phyloP scores from a whole-genome alignment of 164 flowering plant genomes.

The Pachysandra terminalis region DNA sequence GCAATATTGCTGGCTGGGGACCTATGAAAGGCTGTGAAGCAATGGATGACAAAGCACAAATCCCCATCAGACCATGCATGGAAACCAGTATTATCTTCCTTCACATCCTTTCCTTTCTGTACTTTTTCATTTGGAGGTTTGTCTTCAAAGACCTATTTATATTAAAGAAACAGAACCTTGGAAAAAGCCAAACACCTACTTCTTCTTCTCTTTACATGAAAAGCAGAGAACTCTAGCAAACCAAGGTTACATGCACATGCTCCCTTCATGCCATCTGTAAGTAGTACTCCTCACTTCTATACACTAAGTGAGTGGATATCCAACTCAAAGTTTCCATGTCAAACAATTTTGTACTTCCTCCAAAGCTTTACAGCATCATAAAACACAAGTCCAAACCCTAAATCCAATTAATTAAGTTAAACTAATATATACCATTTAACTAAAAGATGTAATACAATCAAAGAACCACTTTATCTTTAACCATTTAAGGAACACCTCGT shows the following conservation, averaged over 20 bases:
- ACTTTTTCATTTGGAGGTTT: constrained; percentile 29
- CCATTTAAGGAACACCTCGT: background rate
- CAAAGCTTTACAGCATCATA: constrained; percentile 11
- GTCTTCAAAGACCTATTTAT: too few species aligned
- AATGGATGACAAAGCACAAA: constrained; percentile 6
- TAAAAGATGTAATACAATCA: too few species aligned
- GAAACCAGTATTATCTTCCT: constrained; percentile 3
- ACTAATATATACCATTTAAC: background rate
- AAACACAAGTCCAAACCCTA: constrained; percentile 1
- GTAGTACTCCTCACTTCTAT: constrained; percentile 7
- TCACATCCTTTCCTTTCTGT: constrained; percentile 10
- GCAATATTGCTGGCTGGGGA: constrained; percentile 3
- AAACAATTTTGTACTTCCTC: background rate
- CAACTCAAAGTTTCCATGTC: background rate
- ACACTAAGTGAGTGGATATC: too few species aligned
- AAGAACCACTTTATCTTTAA: background rate
- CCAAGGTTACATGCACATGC: constrained; percentile 36
- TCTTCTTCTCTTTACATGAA: constrained; percentile 32
- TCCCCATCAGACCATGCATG: constrained; percentile 17
- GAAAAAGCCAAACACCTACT: constrained; percentile 19
- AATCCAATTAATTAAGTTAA: background rate
- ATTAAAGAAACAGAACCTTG: too few species aligned
- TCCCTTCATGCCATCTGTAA: constrained; percentile 11
- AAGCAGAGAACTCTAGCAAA: constrained; percentile 35
- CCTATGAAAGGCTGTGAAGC: constrained; percentile 12